Evolutionary conservation across 139 green algal genomes (phyloP).

Genomic region (Microglena sp.): DNA sequence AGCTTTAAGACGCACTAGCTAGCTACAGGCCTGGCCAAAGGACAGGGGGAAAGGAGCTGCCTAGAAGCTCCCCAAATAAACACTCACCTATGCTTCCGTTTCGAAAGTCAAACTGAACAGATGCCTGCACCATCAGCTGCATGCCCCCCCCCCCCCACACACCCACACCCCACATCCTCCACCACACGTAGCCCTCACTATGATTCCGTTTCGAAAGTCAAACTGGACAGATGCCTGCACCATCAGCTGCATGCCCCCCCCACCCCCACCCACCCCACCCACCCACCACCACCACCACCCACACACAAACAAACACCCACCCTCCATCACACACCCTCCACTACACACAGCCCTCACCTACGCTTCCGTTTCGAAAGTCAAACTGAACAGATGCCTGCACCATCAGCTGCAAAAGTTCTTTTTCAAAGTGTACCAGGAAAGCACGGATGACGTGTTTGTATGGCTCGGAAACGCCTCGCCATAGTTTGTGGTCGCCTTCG

Average conservation of each 20-base stretch:
- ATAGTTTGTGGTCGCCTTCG: conserved; percentile 86
- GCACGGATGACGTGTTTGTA: conserved; percentile 98
- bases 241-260: conserved; percentile 60
- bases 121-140: conserved; percentile 52
- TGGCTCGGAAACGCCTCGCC: conserved; percentile 79
- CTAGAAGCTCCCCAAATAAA: too few relatives aligned
- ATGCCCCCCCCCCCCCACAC: too few relatives aligned
- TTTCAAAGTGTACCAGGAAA: conserved; percentile 96
- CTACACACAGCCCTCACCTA: conserved; percentile 69
- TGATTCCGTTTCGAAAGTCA: conserved; percentile 81
- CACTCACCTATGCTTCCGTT: conserved; percentile 81
- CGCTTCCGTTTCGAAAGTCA: conserved; percentile 82
- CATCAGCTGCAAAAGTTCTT: conserved; percentile 68
- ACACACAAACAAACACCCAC: too few relatives aligned
- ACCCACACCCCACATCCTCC: too few relatives aligned
- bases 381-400: conserved; percentile 78
- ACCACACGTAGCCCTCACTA: too few relatives aligned
- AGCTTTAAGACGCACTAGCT: too few relatives aligned
- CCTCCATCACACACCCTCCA: too few relatives aligned
- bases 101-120: conserved; percentile 91
- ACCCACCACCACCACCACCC: too few relatives aligned
- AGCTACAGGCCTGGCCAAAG: too few relatives aligned
- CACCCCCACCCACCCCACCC: too few relatives aligned
- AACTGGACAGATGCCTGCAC: conserved; percentile 78
- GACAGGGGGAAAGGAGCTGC: too few relatives aligned